These are phyloP conservation scores for Solanum sejunctum DNA, from an alignment of 257 asterid species.

Conservation along the genomic window DNA sequence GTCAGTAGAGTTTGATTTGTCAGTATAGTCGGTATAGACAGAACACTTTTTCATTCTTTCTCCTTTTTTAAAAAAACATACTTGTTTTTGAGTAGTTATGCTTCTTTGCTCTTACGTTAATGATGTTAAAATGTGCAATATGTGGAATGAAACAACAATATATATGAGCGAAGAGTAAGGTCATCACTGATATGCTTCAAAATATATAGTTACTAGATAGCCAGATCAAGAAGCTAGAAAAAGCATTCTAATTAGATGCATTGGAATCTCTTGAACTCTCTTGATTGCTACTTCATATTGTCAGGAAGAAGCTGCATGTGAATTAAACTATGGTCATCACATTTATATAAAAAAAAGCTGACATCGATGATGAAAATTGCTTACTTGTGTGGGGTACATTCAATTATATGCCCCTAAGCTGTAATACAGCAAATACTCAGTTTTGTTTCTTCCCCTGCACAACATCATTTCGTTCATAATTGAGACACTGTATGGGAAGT, in stretches of 20 bases:
- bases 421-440: not conserved
- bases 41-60: not conserved
- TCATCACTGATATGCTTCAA: not conserved
- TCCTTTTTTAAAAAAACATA: not conserved
- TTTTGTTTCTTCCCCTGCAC: not conserved
- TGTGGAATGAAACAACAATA: not conserved
- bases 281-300: not conserved
- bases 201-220: not conserved
- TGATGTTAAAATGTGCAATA: not conserved
- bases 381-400: not conserved
- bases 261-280: not conserved
- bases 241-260: not conserved
- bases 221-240: not conserved
- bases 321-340: not conserved
- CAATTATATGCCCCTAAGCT: not conserved
- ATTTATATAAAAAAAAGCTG: not conserved
- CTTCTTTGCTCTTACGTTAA: not conserved
- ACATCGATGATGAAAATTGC: not conserved
- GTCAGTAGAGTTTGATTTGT: not conserved
- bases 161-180: not conserved
- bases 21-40: not conserved
- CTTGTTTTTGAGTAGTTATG: not conserved
- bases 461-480: not conserved
- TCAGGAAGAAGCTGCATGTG: not conserved
- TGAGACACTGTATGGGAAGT: not conserved